Percentiles rank a stretch among this genome's conserved stretches.
These are phyloP conservation scores for Penicillium sp. DNA, from an alignment of 2,329 filamentous ascomycete species.

Conservation along the genomic window DNA sequence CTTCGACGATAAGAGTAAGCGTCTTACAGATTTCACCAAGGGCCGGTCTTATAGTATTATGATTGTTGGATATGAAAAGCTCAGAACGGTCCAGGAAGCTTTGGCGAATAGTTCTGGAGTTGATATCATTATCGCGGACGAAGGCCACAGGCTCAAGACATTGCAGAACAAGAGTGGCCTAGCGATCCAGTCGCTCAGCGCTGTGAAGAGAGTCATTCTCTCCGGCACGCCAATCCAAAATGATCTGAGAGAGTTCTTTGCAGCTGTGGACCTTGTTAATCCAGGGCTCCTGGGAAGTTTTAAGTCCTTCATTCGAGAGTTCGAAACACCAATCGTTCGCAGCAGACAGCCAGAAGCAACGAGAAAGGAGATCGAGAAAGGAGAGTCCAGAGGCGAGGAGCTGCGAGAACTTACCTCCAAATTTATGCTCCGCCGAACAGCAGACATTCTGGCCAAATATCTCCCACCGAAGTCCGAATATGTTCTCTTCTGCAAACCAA, in stretches of 20 bases:
- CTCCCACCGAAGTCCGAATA: conserved; percentile 67
- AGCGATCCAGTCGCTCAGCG: conserved; percentile 63
- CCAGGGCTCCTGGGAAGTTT: conserved; percentile 63
- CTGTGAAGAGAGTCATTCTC: conserved; percentile 60
- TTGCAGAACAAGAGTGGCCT: conserved; percentile 66
- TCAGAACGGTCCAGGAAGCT: conserved; percentile 64
- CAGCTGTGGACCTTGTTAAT: conserved; percentile 68
- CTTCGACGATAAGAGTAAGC: conserved; percentile 58
- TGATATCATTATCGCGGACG: conserved; percentile 69
- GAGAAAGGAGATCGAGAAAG: conserved; percentile 61
- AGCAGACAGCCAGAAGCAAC: conserved; percentile 64
- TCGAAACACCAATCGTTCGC: conserved; percentile 63
- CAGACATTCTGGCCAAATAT: conserved; percentile 64
- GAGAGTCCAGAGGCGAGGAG: conserved; percentile 60
- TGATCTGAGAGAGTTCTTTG: conserved; percentile 65
- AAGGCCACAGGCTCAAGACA: conserved; percentile 66
- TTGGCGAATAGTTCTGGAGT: conserved; percentile 61
- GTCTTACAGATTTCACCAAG: conserved; percentile 66
- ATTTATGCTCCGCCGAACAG: conserved; percentile 66
- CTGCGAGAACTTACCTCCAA: conserved; percentile 59
- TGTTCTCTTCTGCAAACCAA: conserved; percentile 64
- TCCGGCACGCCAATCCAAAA: conserved; percentile 69
- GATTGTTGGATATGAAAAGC: conserved; percentile 72
- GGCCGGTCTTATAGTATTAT: conserved; percentile 67
- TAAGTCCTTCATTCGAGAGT: conserved; percentile 61